Evolutionary conservation across 805 yeast species (phyloP), one percentile per base, ranked within the genome.

Genomic region (Ogataea paraovalis): DNA sequence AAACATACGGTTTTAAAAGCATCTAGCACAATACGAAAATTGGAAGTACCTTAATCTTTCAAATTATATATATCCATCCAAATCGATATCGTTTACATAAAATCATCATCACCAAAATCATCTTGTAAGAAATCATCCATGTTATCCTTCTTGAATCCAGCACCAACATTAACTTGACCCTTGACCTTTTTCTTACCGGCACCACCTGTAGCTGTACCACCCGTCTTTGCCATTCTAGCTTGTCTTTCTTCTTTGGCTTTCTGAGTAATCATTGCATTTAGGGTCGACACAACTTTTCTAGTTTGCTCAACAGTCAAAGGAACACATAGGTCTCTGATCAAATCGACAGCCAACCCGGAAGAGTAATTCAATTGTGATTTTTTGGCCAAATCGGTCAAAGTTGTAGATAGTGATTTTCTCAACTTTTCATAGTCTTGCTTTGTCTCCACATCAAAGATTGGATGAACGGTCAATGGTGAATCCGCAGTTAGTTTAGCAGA

Each of bases 151-250:
- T 83, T 86, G 69, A 76, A 76, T 4, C 69, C 64, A 30, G 70
- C 64, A 42, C 79, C 80, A 44, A 86, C 73, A 65, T 83, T 85
- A 40, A 88, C 85, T 47, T 81, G 77, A 48, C 87, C 85, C 69
- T 86, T 85, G 49, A 89, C 96, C 80, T 91, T 92, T 80, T 86
- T 85, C 79, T 91, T 90, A 69, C 96, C 96, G 34, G 95, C 94
- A 65, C 97, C 97, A 59, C 95, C 95, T 21, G 88, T 79, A 36
- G 92, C 80, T 23, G 95, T 86, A 54, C 92, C 94, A 52, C 94
- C 92, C 46, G 87, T 76, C 65, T 83, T 85, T 58, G 85, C 79
- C 60, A 87, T 71, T 67, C 97, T 82, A 22, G 87, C 89, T 60
- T 80, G 87, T 74, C 97, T 87, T 71, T 92, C 98, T 46, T 85